Evolutionary conservation across 1,284 basidiomycete species (phyloP).

Genomic region (Fomes fomentarius): DNA sequence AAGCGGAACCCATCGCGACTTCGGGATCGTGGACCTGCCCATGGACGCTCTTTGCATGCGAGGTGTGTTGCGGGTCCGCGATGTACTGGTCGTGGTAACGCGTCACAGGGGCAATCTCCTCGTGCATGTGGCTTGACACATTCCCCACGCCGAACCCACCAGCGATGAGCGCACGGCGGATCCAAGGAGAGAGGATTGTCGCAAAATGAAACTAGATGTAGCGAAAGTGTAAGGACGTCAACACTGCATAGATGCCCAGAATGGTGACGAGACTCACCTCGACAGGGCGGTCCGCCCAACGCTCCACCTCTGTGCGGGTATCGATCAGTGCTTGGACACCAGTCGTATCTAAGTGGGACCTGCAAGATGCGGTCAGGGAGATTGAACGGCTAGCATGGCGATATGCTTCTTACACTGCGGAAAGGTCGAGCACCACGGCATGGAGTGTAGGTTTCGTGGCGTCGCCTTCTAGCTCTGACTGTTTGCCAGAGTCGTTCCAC

Average conservation of each 20-base stretch:
- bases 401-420: constrained; percentile 63
- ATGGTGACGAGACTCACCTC: constrained; percentile 40
- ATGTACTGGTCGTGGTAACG: constrained; percentile 53
- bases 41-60: background rate
- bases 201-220: constrained; percentile 77
- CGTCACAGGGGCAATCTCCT: constrained; percentile 78
- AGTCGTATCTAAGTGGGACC: constrained; percentile 82
- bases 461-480: constrained; percentile 49
- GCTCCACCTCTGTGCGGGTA: constrained; percentile 82
- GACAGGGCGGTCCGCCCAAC: constrained; percentile 81
- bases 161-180: constrained; percentile 85
- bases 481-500: constrained; percentile 88
- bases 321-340: constrained; percentile 91
- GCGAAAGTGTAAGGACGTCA: background rate
- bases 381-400: constrained; percentile 2
- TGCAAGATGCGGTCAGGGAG: constrained; percentile 30
- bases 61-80: constrained; percentile 30
- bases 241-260: background rate
- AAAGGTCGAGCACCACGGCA: constrained; percentile 91
- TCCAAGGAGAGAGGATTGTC: constrained; percentile 91
- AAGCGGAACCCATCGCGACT: constrained; percentile 2
- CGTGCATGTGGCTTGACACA: constrained; percentile 44
- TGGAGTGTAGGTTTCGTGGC: constrained; percentile 67
- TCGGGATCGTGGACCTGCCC: constrained; percentile 20
- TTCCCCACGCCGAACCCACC: constrained; percentile 81